Evolutionary conservation across 2,329 filamentous ascomycete species (phyloP), one percentile per base, ranked within the genome.

Genomic region (Fusarium denticulatum): DNA sequence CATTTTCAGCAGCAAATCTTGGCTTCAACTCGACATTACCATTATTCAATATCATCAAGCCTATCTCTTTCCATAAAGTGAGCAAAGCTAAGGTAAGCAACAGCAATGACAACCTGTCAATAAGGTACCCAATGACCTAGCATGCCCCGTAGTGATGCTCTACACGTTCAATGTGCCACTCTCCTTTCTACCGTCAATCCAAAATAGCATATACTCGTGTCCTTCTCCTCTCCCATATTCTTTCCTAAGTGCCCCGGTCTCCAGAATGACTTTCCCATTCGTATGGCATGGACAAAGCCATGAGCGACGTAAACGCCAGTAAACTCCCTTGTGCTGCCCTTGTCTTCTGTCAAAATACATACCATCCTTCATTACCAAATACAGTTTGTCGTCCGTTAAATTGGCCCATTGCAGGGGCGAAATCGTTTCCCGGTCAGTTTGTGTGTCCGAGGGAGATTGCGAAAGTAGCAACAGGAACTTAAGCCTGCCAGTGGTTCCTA

Each of bases 401-500:
- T 53, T 55, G 69, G 55, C 49, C 62, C 62, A 47, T 55, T 52
- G 46, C 39, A 45, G 52, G 36, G 56, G 43, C 36, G 32, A 60
- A 67, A 40, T 73, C 59, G 57, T 67, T 65, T 61, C 32, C 50
- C 60, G 40, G 67, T 75, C 63, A 77, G 74, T 61, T 75, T 77
- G 57, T 72, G 74, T 60, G 77, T 67, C 56, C 74, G 69, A 50
- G 79, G 75, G 63, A 79, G 52, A 58, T 82, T 78, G 55, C 81
- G 76, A 62, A 81, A 67, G 67, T 81, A 79, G 72, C 82, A 79
- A 74, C 81, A 84, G 60, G 83, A 77, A 73, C 80, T 76, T 69
- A 83, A 75, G 73, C 80, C 79, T 71, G 80, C 79, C 79, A 83
- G 74, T 78, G 82, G 79, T 76, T 82, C 80, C 82, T 80, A 83